phyloP scores from a whole-genome alignment of 2,329 filamentous ascomycete species.

The Ophiosphaerella narmari region DNA sequence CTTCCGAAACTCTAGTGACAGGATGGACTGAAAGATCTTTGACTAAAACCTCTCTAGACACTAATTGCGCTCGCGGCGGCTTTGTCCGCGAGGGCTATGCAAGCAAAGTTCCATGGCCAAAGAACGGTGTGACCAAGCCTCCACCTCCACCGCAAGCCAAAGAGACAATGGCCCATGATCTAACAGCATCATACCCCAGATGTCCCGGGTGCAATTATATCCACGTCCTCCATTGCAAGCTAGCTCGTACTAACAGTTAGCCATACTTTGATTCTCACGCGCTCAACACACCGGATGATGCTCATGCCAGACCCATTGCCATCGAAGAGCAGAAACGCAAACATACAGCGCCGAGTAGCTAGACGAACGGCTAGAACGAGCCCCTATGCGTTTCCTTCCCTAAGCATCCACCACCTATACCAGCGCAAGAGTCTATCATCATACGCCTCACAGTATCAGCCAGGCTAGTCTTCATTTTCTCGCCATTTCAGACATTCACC shows the following conservation, averaged over 20 bases:
- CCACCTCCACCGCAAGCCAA: conserved; percentile 80
- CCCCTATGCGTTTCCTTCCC: conserved; percentile 26
- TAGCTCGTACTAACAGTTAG: conserved; percentile 10
- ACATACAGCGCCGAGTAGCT: conserved; percentile 21
- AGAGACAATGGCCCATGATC: conserved; percentile 54
- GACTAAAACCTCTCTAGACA: conserved; percentile 44
- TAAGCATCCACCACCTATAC: conserved; percentile 21
- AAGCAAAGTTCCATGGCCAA: conserved; percentile 76
- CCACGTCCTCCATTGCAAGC: conserved; percentile 39
- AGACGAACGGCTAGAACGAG: conserved; percentile 29
- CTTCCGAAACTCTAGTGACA: conserved; percentile 46
- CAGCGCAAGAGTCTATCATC: conserved; percentile 35
- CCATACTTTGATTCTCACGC: conserved; percentile 31
- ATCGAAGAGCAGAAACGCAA: conserved; percentile 51
- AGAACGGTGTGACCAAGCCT: conserved; percentile 65
- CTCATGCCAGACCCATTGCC: conserved; percentile 52
- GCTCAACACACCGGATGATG: conserved; percentile 45
- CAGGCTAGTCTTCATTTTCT: conserved; percentile 28
- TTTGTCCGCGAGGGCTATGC: conserved; percentile 93
- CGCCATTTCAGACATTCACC: conserved; percentile 34
- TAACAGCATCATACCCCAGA: conserved; percentile 20
- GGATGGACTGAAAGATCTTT: background rate
- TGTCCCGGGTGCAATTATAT: conserved; percentile 25
- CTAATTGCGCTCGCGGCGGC: conserved; percentile 87
- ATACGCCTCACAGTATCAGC: conserved; percentile 35